Conservation (phyloP, 73 alveolate genomes). For the Tetrahymena borealis region DNA sequence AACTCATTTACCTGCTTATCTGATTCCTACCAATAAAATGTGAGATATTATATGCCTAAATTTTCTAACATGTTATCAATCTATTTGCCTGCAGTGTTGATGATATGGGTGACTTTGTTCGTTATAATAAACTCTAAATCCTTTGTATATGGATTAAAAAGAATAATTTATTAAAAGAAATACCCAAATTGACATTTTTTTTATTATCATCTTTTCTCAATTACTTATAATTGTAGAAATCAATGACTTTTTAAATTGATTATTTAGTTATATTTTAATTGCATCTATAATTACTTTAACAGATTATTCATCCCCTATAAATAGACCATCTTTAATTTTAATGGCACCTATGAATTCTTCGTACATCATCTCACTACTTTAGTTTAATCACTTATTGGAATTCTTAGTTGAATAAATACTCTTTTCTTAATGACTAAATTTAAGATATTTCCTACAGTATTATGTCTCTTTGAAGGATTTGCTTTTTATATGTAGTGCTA, state of each 20-base stretch:
- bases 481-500: too few species aligned
- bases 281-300: conserved; percentile 33
- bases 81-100: conserved; percentile 64
- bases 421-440: too few species aligned
- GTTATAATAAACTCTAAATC: conserved; percentile 71
- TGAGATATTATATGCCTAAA: conserved; percentile 57
- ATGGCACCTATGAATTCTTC: conserved; percentile 53
- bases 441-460: too few species aligned
- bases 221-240: too few species aligned
- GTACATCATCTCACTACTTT: not conserved
- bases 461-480: too few species aligned
- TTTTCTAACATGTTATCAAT: conserved; percentile 50
- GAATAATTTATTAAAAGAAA: not conserved
- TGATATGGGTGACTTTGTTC: conserved; percentile 70
- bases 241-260: too few species aligned
- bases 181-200: not conserved
- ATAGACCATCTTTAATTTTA: conserved; percentile 75
- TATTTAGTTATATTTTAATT: too few species aligned
- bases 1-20: conserved; percentile 32
- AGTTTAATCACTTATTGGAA: too few species aligned
- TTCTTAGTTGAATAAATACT: too few species aligned
- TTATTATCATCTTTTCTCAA: too few species aligned
- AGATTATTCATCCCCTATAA: conserved; percentile 77
- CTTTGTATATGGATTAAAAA: conserved; percentile 4
- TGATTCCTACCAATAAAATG: conserved; percentile 59